Conservation (phyloP, 805 yeast species). For the Monosporozyma solicola region DNA sequence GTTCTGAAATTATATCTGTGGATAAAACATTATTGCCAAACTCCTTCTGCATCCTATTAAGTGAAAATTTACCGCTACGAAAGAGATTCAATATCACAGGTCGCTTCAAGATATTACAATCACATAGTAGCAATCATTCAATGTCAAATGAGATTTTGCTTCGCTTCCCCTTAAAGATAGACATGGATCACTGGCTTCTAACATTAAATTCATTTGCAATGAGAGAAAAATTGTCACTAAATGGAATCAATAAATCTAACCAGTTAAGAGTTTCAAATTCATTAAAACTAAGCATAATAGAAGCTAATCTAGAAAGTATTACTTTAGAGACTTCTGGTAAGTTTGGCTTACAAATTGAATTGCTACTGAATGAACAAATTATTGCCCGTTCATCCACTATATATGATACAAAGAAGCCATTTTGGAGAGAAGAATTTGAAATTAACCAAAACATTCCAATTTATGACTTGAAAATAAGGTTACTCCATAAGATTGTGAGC, state of each 20-base stretch:
- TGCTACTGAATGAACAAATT: conserved; percentile 60
- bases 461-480: conserved; percentile 41
- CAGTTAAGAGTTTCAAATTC: conserved; percentile 45
- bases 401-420: conserved; percentile 43
- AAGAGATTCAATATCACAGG: conserved; percentile 14
- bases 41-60: conserved; percentile 51
- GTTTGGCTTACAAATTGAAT: conserved; percentile 49
- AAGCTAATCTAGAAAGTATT: conserved; percentile 43
- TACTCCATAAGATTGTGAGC: conserved; percentile 30
- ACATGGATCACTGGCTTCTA: conserved; percentile 70
- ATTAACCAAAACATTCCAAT: conserved; percentile 49
- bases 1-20: conserved; percentile 55
- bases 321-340: conserved; percentile 1
- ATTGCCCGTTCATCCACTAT: conserved; percentile 75
- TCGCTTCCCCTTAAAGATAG: conserved; percentile 57
- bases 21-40: conserved; percentile 55
- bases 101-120: not conserved
- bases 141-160: conserved; percentile 31
- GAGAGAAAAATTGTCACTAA: conserved; percentile 35
- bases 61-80: conserved; percentile 47
- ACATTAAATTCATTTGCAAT: conserved; percentile 56
- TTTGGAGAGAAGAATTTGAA: conserved; percentile 75
- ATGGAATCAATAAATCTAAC: conserved; percentile 27
- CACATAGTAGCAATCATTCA: not conserved
- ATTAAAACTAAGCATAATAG: conserved; percentile 50